These are phyloP conservation scores for Davidsoniella eucalypti DNA, from an alignment of 2,329 filamentous ascomycete genomes.

Conservation along the genomic window DNA sequence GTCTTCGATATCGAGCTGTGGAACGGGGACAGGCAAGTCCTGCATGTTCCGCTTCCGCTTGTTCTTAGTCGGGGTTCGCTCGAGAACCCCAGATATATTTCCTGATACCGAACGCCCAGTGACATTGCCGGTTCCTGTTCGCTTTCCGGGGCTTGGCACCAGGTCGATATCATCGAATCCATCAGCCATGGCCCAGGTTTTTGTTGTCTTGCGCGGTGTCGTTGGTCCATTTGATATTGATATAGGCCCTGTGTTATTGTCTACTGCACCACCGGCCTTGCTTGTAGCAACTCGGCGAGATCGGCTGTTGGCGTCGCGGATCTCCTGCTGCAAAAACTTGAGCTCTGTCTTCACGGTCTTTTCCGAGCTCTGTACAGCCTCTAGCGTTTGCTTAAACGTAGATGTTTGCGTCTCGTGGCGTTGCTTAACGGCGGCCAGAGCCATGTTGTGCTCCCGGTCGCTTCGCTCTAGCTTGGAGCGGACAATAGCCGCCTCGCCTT, in stretches of 20 bases:
- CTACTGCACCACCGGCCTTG: conserved; percentile 15
- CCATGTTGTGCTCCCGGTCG: conserved; percentile 43
- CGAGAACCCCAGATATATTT: background rate
- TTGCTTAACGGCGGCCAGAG: conserved; percentile 44
- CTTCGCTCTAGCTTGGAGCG: conserved; percentile 50
- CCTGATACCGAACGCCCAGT: background rate
- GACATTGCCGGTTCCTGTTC: conserved; percentile 9
- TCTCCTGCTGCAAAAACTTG: conserved; percentile 56
- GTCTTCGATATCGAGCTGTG: conserved; percentile 36
- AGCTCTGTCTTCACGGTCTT: conserved; percentile 40
- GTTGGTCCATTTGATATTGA: conserved; percentile 23
- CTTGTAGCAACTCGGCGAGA: background rate
- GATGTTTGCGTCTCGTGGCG: conserved; percentile 49
- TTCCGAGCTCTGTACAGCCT: conserved; percentile 45
- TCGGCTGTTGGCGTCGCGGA: conserved; percentile 36
- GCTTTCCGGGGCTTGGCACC: conserved; percentile 35
- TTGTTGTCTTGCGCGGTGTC: conserved; percentile 45
- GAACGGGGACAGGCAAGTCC: conserved; percentile 43
- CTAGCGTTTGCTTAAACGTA: conserved; percentile 18
- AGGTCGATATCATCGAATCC: conserved; percentile 59
- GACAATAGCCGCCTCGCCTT: conserved; percentile 61
- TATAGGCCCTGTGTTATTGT: conserved; percentile 20
- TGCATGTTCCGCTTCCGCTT: conserved; percentile 53
- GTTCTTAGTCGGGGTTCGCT: conserved; percentile 42
- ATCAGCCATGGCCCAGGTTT: conserved; percentile 46